These are phyloP conservation scores for Arabidopsis arenosa DNA, from an alignment of 345 rosid species.

Conservation along the genomic window DNA sequence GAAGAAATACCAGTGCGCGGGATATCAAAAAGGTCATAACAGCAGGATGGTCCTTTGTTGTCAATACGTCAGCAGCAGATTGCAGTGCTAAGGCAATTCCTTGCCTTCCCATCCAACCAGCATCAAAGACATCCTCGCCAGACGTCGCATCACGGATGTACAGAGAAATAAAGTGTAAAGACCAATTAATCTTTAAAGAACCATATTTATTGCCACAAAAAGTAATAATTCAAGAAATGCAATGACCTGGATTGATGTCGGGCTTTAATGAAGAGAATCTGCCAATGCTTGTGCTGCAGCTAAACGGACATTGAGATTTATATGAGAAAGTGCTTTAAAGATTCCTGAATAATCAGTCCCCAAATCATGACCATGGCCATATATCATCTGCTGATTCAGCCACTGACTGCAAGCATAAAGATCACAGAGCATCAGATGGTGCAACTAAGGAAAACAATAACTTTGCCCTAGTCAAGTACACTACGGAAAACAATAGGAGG, in stretches of 20 bases:
- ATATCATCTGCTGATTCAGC: slow-evolving; percentile 93
- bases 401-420: slow-evolving; percentile 62
- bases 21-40: slow-evolving; percentile 97
- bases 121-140: slow-evolving; percentile 67
- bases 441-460: slow-evolving; percentile 17
- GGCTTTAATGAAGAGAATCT: slow-evolving; percentile 91
- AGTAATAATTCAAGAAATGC: slow-evolving; percentile 21
- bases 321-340: slow-evolving; percentile 83
- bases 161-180: slow-evolving; percentile 84
- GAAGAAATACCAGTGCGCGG: slow-evolving; percentile 77
- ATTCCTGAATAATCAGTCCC: slow-evolving; percentile 94
- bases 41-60: slow-evolving; percentile 94
- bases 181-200: slow-evolving; percentile 35
- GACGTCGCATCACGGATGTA: slow-evolving; percentile 73
- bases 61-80: slow-evolving; percentile 90
- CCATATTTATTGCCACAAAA: slow-evolving; percentile 23
- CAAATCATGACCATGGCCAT: slow-evolving; percentile 88
- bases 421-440: slow-evolving; percentile 20
- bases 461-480: slow-evolving; percentile 28
- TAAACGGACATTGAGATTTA: slow-evolving; percentile 80
- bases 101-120: slow-evolving; percentile 94
- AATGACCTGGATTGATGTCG: slow-evolving; percentile 79
- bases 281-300: slow-evolving; percentile 98
- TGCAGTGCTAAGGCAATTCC: slow-evolving; percentile 90
- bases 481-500: background rate